These are phyloP conservation scores for Urtica urens DNA, from an alignment of 306 rosid species.

Conservation along the genomic window DNA sequence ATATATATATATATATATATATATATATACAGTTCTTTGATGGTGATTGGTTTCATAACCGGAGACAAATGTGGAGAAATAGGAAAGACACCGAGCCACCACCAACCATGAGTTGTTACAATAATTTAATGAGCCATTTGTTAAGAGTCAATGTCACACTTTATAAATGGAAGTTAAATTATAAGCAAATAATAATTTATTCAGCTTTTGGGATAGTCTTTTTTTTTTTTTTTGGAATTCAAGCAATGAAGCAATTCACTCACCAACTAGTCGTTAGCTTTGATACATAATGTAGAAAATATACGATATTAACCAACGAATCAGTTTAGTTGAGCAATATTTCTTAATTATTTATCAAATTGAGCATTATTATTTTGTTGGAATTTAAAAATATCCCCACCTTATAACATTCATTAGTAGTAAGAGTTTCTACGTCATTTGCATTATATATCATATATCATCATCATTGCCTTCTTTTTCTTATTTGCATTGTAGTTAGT, in stretches of 20 bases:
- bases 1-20: background rate
- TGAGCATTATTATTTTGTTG: no score
- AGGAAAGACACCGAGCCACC: background rate
- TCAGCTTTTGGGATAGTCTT: background rate
- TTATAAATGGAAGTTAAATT: background rate
- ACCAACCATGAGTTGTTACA: constrained; percentile 18
- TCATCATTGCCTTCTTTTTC: background rate
- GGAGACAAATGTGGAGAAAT: background rate
- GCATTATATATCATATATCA: no score
- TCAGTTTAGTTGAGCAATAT: no score
- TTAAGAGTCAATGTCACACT: constrained; percentile 14
- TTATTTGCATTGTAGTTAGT: no score
- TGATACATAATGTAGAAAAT: background rate
- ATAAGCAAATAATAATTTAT: background rate
- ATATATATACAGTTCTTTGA: background rate
- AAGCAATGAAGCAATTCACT: no score
- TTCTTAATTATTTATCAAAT: no score
- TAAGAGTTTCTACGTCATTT: no score
- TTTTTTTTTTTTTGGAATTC: constrained; percentile 24
- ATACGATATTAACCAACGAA: constrained; percentile 4
- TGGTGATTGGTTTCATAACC: background rate
- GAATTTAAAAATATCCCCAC: no score
- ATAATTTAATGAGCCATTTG: constrained; percentile 21
- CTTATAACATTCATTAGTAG: no score
- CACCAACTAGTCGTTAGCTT: constrained; percentile 17